phyloP scores from a whole-genome alignment of 345 rosid genomes.

The Jatropha curcas region DNA sequence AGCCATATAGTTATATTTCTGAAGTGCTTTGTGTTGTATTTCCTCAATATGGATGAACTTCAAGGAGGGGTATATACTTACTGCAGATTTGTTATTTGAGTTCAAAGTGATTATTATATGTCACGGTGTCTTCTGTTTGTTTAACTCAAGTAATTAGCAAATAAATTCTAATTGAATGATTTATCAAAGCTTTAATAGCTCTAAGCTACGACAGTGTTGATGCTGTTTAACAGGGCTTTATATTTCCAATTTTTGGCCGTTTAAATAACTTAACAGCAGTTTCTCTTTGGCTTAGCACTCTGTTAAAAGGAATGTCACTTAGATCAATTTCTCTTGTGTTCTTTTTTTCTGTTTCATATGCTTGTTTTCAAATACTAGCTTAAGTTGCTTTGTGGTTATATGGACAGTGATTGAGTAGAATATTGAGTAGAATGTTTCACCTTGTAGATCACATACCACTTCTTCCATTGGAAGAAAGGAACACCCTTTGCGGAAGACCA shows the following conservation, averaged over 20 bases:
- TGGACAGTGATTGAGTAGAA: slow-evolving; percentile 8
- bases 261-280: neutral
- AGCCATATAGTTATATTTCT: neutral
- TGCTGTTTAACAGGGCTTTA: neutral
- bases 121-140: no score
- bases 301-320: neutral
- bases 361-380: slow-evolving; percentile 8
- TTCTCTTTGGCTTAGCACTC: neutral
- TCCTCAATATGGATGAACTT: neutral
- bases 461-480: slow-evolving; percentile 99
- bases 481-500: slow-evolving; percentile 97
- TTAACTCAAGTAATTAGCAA: no score
- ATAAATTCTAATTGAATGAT: neutral
- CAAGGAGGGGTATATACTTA: neutral
- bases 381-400: slow-evolving; percentile 4
- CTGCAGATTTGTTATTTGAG: neutral
- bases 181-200: neutral
- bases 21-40: neutral
- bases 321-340: neutral
- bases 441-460: slow-evolving; percentile 83
- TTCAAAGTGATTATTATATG: neutral
- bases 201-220: neutral
- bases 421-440: slow-evolving; percentile 18
- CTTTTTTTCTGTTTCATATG: neutral
- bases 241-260: neutral